Conservation (phyloP, 2,329 filamentous ascomycete genomes). For the Ceratocystiopsis sp. region DNA sequence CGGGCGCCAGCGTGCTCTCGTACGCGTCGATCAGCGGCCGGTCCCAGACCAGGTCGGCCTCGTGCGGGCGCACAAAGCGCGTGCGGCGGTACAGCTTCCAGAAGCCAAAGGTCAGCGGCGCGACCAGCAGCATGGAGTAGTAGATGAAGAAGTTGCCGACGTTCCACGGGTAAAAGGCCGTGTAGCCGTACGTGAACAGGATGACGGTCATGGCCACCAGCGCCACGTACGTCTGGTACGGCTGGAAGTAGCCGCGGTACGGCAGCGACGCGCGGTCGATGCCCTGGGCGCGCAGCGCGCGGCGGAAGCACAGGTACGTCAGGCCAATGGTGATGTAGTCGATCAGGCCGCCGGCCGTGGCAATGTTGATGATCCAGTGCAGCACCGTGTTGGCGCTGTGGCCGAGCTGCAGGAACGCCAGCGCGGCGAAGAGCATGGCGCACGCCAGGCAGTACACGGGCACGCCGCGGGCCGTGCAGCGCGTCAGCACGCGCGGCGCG, state of each 20-base stretch:
- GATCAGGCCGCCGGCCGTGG: constrained; percentile 42
- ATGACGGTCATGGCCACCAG: constrained; percentile 8
- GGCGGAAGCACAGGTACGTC: constrained; percentile 41
- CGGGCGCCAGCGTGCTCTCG: constrained; percentile 1
- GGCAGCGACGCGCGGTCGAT: constrained; percentile 34
- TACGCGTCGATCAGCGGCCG: constrained; percentile 22
- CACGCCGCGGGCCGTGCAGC: constrained; percentile 39
- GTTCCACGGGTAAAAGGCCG: constrained; percentile 6
- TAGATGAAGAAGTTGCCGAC: constrained; percentile 8
- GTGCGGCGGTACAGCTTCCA: constrained; percentile 6
- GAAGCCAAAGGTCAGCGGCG: neutral
- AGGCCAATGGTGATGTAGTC: constrained; percentile 39
- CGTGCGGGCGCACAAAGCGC: constrained; percentile 5
- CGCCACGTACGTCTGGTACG: constrained; percentile 9
- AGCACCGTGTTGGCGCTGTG: constrained; percentile 37
- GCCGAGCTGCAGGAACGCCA: constrained; percentile 46
- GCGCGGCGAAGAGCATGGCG: constrained; percentile 41
- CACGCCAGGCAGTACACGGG: constrained; percentile 45
- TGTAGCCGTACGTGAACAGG: constrained; percentile 5
- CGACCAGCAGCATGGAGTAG: constrained; percentile 8
- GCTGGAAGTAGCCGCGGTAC: constrained; percentile 29
- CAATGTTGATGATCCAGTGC: constrained; percentile 41
- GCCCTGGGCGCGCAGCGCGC: constrained; percentile 36
- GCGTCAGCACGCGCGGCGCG: constrained; percentile 32
- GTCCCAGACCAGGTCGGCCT: constrained; percentile 10